Percentiles rank a stretch among this genome's conserved stretches.
Evolutionary conservation across 495 filamentous ascomycete species (phyloP).

Genomic region (Aspergillus affinis): DNA sequence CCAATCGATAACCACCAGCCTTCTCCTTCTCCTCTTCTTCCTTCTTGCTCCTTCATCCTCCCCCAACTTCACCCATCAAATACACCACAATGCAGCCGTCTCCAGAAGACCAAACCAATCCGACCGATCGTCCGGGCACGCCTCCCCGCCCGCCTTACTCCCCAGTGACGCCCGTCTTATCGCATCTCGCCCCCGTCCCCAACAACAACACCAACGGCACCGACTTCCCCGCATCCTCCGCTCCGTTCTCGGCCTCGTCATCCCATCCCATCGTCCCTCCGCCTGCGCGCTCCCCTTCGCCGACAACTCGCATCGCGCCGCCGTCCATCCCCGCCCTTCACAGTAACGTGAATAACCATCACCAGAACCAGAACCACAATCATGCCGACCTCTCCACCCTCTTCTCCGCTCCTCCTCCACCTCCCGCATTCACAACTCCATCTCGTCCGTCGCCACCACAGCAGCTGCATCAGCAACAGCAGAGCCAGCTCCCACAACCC

Average conservation of each 20-base stretch:
- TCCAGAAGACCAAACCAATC: constrained; percentile 12
- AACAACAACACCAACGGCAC: constrained; percentile 19
- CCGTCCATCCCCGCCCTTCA: background rate
- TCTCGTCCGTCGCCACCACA: too few species aligned
- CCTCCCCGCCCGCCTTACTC: constrained; percentile 50
- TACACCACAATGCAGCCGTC: constrained; percentile 11
- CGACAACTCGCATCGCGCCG: constrained; percentile 13
- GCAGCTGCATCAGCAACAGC: too few species aligned
- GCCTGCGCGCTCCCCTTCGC: constrained; percentile 38
- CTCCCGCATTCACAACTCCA: background rate
- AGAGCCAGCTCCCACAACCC: constrained; percentile 11
- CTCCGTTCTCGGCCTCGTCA: too few species aligned
- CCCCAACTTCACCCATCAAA: background rate
- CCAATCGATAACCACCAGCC: background rate
- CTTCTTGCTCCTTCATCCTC: background rate
- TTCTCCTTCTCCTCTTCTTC: background rate
- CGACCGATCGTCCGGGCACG: constrained; percentile 34
- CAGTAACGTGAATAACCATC: too few species aligned
- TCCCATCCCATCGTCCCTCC: constrained; percentile 39
- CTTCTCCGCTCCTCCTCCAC: constrained; percentile 12
- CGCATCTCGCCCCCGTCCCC: constrained; percentile 38
- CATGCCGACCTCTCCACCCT: constrained; percentile 9
- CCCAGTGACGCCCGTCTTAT: constrained; percentile 47
- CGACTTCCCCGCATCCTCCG: background rate
- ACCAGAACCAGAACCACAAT: background rate